Evolutionary conservation across 2,329 filamentous ascomycete genomes (phyloP).

Genomic region (Phaeosphaeriaceae sp.): DNA sequence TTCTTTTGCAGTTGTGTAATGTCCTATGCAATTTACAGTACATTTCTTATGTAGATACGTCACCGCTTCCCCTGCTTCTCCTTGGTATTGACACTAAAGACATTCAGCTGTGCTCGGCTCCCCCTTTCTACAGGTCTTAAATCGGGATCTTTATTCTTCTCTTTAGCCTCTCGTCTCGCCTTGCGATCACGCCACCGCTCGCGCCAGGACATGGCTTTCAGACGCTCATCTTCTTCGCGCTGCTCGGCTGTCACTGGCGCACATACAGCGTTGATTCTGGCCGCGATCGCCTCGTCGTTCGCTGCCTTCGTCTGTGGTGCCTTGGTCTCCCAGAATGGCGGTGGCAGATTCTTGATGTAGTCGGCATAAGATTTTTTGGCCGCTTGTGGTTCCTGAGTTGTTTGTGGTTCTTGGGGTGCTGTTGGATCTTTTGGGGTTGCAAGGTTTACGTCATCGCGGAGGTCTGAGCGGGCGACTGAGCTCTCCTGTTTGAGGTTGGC

Average conservation of each 20-base stretch:
- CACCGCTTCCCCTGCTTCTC: conserved; percentile 19
- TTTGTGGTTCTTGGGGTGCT: conserved; percentile 15
- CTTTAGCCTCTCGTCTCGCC: conserved; percentile 17
- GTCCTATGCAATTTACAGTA: conserved; percentile 15
- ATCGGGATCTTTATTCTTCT: conserved; percentile 17
- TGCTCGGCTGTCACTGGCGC: conserved; percentile 20
- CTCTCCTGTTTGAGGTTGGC: conserved; percentile 16
- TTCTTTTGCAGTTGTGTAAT: conserved; percentile 13
- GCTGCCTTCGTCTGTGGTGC: conserved; percentile 13
- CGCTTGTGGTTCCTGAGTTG: conserved; percentile 12
- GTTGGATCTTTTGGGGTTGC: conserved; percentile 20
- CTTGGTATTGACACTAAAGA: conserved; percentile 19
- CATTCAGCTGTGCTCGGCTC: conserved; percentile 20
- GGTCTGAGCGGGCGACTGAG: conserved; percentile 14
- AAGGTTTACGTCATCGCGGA: conserved; percentile 14
- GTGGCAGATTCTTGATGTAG: conserved; percentile 24
- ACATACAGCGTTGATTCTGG: conserved; percentile 22
- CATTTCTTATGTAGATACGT: conserved; percentile 17
- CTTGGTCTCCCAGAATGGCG: conserved; percentile 23
- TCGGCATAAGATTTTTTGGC: conserved; percentile 23
- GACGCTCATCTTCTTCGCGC: conserved; percentile 22
- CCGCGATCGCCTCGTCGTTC: conserved; percentile 16
- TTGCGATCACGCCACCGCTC: conserved; percentile 24
- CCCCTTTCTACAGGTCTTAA: conserved; percentile 21
- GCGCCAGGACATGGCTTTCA: conserved; percentile 18